Percentiles rank a stretch among this genome's conserved stretches.
phyloP scores from a whole-genome alignment of 306 rosid genomes.

The Prunus salicina region DNA sequence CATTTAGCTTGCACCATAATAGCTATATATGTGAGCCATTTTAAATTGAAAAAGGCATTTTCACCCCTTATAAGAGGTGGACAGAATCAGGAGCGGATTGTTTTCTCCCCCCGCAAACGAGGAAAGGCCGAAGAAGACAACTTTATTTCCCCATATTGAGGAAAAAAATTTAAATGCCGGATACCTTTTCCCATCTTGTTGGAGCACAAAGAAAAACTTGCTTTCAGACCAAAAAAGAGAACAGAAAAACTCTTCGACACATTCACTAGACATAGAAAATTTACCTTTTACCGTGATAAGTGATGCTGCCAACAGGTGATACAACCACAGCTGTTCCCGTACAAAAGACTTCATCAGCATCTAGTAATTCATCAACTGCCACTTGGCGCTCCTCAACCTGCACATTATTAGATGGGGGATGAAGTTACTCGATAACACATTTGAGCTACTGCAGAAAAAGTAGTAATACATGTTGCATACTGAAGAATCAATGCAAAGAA shows the following conservation, averaged over 20 bases:
- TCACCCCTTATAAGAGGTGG: not conserved
- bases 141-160: not conserved
- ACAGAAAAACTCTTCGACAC: slow-evolving; percentile 3
- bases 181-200: not conserved
- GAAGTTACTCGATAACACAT: not conserved
- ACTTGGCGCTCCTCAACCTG: slow-evolving; percentile 96
- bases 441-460: not conserved
- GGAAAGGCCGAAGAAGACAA: not conserved
- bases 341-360: slow-evolving; percentile 93
- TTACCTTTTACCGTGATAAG: slow-evolving; percentile 70
- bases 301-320: slow-evolving; percentile 95
- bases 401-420: slow-evolving; percentile 21
- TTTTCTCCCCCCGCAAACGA: not conserved
- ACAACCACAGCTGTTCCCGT: slow-evolving; percentile 98
- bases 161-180: not conserved
- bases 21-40: not conserved
- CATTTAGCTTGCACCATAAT: too few species aligned
- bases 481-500: not conserved
- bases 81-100: not conserved
- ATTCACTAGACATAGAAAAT: slow-evolving; percentile 1
- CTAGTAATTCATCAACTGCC: slow-evolving; percentile 82
- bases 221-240: not conserved
- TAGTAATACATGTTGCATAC: not conserved
- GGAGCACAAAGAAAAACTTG: slow-evolving; percentile 16
- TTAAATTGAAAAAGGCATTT: not conserved